Base-by-base conservation (phyloP, 306 rosid species). In the Rosa chinensis region DNA sequence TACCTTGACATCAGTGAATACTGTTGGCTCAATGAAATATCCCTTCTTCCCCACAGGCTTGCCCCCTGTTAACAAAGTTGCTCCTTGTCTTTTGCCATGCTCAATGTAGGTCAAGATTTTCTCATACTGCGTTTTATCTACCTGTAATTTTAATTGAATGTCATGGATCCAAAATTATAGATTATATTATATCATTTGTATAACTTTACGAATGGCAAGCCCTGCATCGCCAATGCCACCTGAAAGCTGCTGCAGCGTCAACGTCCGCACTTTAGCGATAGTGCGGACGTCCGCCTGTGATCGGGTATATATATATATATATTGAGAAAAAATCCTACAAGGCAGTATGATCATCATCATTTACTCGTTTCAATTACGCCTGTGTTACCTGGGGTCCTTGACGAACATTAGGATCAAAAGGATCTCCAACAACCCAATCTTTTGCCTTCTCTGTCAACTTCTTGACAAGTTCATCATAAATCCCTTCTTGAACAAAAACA, bases 11-110 rank as follows among this genome's bases (percentile, higher is more conserved):
- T 94, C 83, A 2, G 90, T 73, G 87, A 94, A 94, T 50, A 94
- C 79, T 55, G 99, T 94, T 55, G 99, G 97, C 61, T 91, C 90
- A 48, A 94, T 87, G 87, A 86, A 94, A 83, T 92, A 94, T 1
- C 99, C 99, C 49, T 77, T 83, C 43, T 82, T 61, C 3, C 97
- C 99, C 23, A 91, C 10, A 28, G 82, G 85, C 44, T 91, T 91
- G 6, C 99, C 99, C 5, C 99, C 99, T 0, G 91, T 85, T 61
- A 92, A 66, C 77, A 94, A 82, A 66, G 97, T 94, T 18, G 97
- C 99, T 16, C 99, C 99, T 85, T 90, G 91, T 61, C 78, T 91
- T 78, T 92, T 95, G 49, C 99, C 99, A 75, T 80, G 89, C 79
- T 92, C 99, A 16, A 95, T 92, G 72, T 92, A 91, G 20, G 81